These are phyloP conservation scores for Microsporum audouinii DNA, from an alignment of 2,329 filamentous ascomycete genomes.

Conservation along the genomic window DNA sequence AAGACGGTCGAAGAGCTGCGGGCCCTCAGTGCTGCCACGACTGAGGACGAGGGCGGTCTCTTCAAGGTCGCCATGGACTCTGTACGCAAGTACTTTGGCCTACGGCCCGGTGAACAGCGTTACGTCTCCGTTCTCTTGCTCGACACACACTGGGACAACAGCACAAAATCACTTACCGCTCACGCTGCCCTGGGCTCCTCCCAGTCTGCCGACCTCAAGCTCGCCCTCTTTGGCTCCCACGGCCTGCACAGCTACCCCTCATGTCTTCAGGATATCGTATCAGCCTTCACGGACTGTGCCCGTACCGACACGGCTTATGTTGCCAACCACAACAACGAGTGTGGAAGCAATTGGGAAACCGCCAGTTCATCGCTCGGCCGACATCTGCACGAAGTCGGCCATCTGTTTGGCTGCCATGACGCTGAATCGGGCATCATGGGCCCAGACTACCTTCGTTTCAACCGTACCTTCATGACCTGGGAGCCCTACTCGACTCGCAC, in stretches of 20 bases:
- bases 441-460: slow-evolving; percentile 72
- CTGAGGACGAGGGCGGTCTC: slow-evolving; percentile 51
- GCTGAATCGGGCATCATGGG: slow-evolving; percentile 89
- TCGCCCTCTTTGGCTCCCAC: slow-evolving; percentile 88
- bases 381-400: slow-evolving; percentile 82
- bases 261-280: slow-evolving; percentile 77
- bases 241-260: slow-evolving; percentile 83
- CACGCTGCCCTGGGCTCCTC: slow-evolving; percentile 75
- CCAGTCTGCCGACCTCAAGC: slow-evolving; percentile 56
- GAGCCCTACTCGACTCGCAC: slow-evolving; percentile 83
- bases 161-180: slow-evolving; percentile 57
- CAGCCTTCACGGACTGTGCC: slow-evolving; percentile 82
- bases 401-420: slow-evolving; percentile 79
- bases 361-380: slow-evolving; percentile 88
- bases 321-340: slow-evolving; percentile 76
- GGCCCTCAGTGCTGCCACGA: slow-evolving; percentile 59
- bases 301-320: slow-evolving; percentile 60
- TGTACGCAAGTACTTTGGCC: slow-evolving; percentile 64
- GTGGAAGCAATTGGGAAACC: slow-evolving; percentile 89
- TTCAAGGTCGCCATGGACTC: slow-evolving; percentile 68
- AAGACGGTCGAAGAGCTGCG: slow-evolving; percentile 78
- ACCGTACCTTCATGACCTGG: slow-evolving; percentile 67
- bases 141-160: slow-evolving; percentile 77
- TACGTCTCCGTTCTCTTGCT: slow-evolving; percentile 81
- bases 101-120: slow-evolving; percentile 64